Conservation (phyloP, 768 basidiomycete species). For the Russula ochroleuca region DNA sequence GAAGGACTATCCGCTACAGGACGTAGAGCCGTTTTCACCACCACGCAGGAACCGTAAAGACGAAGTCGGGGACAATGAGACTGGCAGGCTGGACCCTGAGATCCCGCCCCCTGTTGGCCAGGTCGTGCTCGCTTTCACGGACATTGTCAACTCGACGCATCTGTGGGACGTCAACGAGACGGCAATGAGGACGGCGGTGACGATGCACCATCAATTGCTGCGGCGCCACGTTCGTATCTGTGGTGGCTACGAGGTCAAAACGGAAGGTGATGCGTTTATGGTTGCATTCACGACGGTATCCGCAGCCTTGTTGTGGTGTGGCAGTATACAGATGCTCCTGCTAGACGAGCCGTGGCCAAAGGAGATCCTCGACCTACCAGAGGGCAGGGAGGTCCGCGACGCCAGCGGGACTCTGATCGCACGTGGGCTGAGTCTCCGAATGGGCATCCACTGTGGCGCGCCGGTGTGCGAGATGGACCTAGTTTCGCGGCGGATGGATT, state of each 20-base stretch:
- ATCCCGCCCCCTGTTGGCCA: conserved; percentile 82
- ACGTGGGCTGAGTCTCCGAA: conserved; percentile 88
- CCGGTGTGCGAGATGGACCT: conserved; percentile 88
- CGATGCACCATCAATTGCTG: conserved; percentile 81
- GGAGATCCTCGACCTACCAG: conserved; percentile 89
- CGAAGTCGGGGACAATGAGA: conserved; percentile 52
- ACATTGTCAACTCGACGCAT: conserved; percentile 94
- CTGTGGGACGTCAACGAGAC: conserved; percentile 89
- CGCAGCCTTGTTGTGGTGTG: conserved; percentile 84
- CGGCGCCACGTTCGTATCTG: conserved; percentile 82
- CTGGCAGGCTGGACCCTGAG: conserved; percentile 67
- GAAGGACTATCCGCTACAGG: conserved; percentile 45
- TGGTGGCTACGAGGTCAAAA: conserved; percentile 98
- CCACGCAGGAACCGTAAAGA: conserved; percentile 40
- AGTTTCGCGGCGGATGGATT: conserved; percentile 89
- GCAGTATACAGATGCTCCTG: conserved; percentile 80
- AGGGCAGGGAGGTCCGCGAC: conserved; percentile 78
- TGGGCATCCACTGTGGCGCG: conserved; percentile 93
- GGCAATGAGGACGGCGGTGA: conserved; percentile 93
- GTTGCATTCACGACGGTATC: conserved; percentile 91
- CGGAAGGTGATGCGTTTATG: conserved; percentile 99
- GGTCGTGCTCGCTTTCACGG: conserved; percentile 93
- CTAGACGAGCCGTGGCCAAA: conserved; percentile 84
- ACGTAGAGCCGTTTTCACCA: conserved; percentile 36
- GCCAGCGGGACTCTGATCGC: conserved; percentile 62